Conservation (phyloP, 106 monocot genomes). For the Iris macrosiphon region DNA sequence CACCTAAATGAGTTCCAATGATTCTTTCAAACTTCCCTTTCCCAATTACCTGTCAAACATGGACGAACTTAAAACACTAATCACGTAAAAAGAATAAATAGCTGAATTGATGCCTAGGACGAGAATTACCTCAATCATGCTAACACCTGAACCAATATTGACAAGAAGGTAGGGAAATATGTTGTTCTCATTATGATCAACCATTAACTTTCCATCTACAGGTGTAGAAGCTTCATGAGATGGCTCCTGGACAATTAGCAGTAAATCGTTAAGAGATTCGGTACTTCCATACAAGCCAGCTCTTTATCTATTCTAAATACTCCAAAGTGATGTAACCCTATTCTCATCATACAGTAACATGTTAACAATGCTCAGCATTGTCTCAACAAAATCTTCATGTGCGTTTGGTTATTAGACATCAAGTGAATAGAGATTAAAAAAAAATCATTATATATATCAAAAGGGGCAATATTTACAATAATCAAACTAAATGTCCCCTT, state of each 20-base stretch:
- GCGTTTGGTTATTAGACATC: too few species aligned
- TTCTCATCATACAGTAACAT: background rate
- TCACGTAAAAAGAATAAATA: background rate
- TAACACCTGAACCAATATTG: slow-evolving; percentile 80
- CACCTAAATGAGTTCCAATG: slow-evolving; percentile 75
- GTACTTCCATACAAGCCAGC: too few species aligned
- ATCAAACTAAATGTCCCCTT: too few species aligned
- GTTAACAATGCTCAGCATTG: background rate
- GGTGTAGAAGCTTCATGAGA: slow-evolving; percentile 14
- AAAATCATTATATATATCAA: too few species aligned
- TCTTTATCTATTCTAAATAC: too few species aligned
- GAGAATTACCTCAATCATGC: slow-evolving; percentile 63
- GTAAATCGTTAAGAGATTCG: too few species aligned
- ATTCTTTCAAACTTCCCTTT: slow-evolving; percentile 77
- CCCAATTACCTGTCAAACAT: slow-evolving; percentile 45
- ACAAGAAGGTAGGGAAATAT: slow-evolving; percentile 80
- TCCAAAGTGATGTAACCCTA: background rate
- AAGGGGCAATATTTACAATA: too few species aligned
- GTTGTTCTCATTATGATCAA: slow-evolving; percentile 33
- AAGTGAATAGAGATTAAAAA: too few species aligned
- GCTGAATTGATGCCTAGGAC: background rate
- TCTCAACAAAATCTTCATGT: background rate
- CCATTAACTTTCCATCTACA: slow-evolving; percentile 28
- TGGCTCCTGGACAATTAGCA: slow-evolving; percentile 22
- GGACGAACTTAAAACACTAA: background rate